Percentiles rank a stretch among this genome's conserved stretches.
Conservation (phyloP, 2,329 filamentous ascomycete species). For the Neofusicoccum ribis region DNA sequence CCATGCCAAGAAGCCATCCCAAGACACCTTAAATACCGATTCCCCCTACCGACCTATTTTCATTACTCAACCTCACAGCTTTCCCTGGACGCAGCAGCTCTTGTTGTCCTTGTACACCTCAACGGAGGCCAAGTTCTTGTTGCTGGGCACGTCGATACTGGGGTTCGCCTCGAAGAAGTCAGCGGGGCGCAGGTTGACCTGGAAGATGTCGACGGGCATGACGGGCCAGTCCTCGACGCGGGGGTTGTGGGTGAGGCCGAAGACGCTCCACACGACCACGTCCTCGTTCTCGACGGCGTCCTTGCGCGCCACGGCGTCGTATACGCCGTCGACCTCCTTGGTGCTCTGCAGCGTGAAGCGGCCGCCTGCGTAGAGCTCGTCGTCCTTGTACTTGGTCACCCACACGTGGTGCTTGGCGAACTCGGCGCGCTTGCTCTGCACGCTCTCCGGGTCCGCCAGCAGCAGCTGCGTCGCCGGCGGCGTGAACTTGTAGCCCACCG, state of each 20-base stretch:
- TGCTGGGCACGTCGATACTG: conserved; percentile 52
- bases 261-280: conserved; percentile 52
- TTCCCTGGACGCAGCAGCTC: conserved; percentile 8
- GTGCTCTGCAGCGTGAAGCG: conserved; percentile 50
- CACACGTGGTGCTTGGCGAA: conserved; percentile 56
- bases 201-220: conserved; percentile 49
- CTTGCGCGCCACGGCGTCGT: conserved; percentile 45
- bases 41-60: no score
- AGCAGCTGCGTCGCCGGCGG: conserved; percentile 52
- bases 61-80: not conserved
- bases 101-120: conserved; percentile 16
- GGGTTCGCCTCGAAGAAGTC: conserved; percentile 58
- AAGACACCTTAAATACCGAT: no score
- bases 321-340: conserved; percentile 45
- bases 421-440: conserved; percentile 47
- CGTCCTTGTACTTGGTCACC: conserved; percentile 55
- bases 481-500: conserved; percentile 51
- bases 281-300: conserved; percentile 48
- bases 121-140: conserved; percentile 12
- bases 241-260: conserved; percentile 55
- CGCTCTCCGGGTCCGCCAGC: conserved; percentile 46
- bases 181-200: conserved; percentile 49
- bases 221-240: conserved; percentile 43
- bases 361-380: conserved; percentile 53
- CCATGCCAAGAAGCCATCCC: no score